A percentile compares a stretch with the other conserved stretches of the same genome.
Conservation (phyloP, 805 yeast species). For the Pichia heedii region DNA sequence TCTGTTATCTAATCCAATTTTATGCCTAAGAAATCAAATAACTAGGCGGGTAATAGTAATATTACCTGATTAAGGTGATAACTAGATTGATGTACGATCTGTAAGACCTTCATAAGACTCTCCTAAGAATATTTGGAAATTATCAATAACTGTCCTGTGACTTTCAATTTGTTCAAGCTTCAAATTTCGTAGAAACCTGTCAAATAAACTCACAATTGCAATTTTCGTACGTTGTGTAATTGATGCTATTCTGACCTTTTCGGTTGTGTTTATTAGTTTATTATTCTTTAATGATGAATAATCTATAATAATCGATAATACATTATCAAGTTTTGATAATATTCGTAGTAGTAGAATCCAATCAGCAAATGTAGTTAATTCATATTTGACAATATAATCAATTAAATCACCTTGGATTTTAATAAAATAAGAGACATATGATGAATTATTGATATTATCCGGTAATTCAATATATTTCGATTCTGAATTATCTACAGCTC, state of each 20-base stretch:
- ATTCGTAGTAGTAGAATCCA: constrained; percentile 17
- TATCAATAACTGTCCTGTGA: constrained; percentile 4
- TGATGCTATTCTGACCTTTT: constrained; percentile 27
- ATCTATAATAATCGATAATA: constrained; percentile 25
- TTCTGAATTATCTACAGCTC: not conserved
- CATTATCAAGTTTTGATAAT: constrained; percentile 24
- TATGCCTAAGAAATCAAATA: too few species aligned
- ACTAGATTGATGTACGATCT: constrained; percentile 26
- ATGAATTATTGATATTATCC: constrained; percentile 18
- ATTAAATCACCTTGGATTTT: constrained; percentile 58
- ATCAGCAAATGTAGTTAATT: constrained; percentile 16
- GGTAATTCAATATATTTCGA: constrained; percentile 2
- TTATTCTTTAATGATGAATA: constrained; percentile 7
- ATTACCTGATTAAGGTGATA: too few species aligned
- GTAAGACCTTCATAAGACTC: constrained; percentile 29
- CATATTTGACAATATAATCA: constrained; percentile 44
- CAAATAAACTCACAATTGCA: constrained; percentile 22
- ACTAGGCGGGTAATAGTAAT: too few species aligned
- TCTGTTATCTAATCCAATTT: not conserved
- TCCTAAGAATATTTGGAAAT: constrained; percentile 24
- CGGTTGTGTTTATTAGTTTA: constrained; percentile 22
- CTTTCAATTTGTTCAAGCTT: constrained; percentile 3
- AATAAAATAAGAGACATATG: constrained; percentile 55
- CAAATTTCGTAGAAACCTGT: constrained; percentile 15
- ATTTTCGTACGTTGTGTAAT: constrained; percentile 25